phyloP scores from a whole-genome alignment of 1,284 basidiomycete species.

The Singerocomus inundabilis region DNA sequence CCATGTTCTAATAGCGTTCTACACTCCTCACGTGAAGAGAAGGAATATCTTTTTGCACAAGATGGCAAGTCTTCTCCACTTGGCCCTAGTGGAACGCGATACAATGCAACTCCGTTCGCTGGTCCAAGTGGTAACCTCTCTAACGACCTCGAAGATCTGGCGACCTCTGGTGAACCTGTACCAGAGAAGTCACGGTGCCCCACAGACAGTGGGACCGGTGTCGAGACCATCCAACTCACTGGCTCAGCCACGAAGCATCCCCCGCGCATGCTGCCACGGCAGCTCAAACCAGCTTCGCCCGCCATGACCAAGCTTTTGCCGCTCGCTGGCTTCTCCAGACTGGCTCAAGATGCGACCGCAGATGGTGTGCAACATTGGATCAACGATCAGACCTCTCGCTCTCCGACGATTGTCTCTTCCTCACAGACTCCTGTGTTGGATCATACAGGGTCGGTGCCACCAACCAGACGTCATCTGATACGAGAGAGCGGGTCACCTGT shows the following conservation, averaged over 20 bases:
- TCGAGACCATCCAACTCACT: not conserved
- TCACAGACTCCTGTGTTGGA: not conserved
- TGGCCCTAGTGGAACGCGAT: constrained; percentile 55
- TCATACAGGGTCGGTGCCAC: constrained; percentile 19
- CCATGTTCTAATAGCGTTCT: constrained; percentile 21
- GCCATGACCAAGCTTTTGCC: constrained; percentile 2
- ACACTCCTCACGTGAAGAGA: constrained; percentile 32
- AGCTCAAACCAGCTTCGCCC: constrained; percentile 1
- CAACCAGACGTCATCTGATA: constrained; percentile 29
- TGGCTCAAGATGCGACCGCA: not conserved
- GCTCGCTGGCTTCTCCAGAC: not conserved
- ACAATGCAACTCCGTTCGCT: constrained; percentile 61
- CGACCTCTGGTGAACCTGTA: constrained; percentile 20
- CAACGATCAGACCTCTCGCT: constrained; percentile 2
- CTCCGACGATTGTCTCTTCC: constrained; percentile 1
- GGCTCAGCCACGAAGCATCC: not conserved
- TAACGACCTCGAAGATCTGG: constrained; percentile 32
- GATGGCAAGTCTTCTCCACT: constrained; percentile 19
- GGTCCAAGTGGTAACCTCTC: not conserved
- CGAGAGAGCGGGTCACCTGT: constrained; percentile 36
- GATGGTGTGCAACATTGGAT: not conserved
- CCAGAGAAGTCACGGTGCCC: constrained; percentile 6
- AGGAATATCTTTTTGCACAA: constrained; percentile 26
- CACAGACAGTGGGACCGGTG: constrained; percentile 3
- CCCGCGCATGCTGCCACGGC: not conserved